Percentiles rank a stretch among this genome's conserved stretches.
These are phyloP conservation scores for Handroanthus guayacan DNA, from an alignment of 257 asterid genomes.

Conservation along the genomic window DNA sequence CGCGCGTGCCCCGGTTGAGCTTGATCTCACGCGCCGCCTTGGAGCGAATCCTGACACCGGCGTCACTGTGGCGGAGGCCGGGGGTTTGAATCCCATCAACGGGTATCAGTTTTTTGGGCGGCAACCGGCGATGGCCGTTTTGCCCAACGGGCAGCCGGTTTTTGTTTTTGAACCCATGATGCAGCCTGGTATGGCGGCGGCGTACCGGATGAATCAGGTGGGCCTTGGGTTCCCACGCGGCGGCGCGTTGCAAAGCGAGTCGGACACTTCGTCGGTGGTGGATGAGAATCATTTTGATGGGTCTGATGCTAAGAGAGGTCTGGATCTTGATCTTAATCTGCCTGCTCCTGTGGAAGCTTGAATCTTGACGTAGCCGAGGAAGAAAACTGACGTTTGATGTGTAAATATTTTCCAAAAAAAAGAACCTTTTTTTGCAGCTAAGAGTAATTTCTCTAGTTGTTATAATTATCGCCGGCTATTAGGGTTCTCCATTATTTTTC, in stretches of 20 bases:
- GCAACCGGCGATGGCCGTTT: slow-evolving; percentile 65
- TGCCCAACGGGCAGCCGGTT: slow-evolving; percentile 70
- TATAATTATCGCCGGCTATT: slow-evolving; percentile 38
- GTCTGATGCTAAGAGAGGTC: slow-evolving; percentile 50
- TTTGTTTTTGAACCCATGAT: slow-evolving; percentile 46
- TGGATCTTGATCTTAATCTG: slow-evolving; percentile 81
- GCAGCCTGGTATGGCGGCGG: slow-evolving; percentile 43
- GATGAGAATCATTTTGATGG: slow-evolving; percentile 66
- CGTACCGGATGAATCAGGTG: slow-evolving; percentile 38
- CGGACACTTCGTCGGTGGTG: slow-evolving; percentile 84
- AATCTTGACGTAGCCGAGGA: neutral
- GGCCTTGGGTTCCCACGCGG: slow-evolving; percentile 36
- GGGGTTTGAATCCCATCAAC: neutral
- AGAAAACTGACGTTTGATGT: slow-evolving; percentile 52
- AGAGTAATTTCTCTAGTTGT: slow-evolving; percentile 52
- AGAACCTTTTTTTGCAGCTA: slow-evolving; percentile 48
- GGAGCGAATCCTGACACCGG: slow-evolving; percentile 40
- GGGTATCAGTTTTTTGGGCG: slow-evolving; percentile 49
- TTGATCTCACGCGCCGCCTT: slow-evolving; percentile 88
- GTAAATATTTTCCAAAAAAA: slow-evolving; percentile 43
- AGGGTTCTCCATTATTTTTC: slow-evolving; percentile 38
- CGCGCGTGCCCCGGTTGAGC: slow-evolving; percentile 59
- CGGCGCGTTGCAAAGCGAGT: slow-evolving; percentile 55
- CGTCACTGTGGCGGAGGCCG: slow-evolving; percentile 31
- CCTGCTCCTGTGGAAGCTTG: slow-evolving; percentile 74